phyloP scores from a whole-genome alignment of 1,284 basidiomycete species.

The Moesziomyces sp. region DNA sequence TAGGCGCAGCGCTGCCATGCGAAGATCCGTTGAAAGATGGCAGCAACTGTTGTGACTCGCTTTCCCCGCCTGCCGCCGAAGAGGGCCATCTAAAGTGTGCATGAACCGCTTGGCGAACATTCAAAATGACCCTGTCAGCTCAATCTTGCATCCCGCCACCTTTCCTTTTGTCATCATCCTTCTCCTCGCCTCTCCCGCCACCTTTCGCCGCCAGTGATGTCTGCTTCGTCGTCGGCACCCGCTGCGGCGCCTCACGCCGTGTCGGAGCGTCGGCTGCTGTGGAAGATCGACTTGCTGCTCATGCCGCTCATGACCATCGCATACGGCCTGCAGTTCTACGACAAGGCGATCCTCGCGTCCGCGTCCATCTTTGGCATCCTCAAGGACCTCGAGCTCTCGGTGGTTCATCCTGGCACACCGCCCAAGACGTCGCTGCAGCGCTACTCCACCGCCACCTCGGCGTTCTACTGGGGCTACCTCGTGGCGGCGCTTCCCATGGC shows the following conservation, averaged over 20 bases:
- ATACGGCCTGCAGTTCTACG: conserved; percentile 71
- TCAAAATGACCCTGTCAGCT: too few relatives aligned
- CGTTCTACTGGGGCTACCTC: conserved; percentile 72
- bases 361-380: conserved; percentile 72
- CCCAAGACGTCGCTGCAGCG: conserved; percentile 42
- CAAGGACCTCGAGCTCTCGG: conserved; percentile 67
- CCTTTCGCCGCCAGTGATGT: background rate
- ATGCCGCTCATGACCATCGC: conserved; percentile 70
- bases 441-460: conserved; percentile 50
- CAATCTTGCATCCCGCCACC: background rate
- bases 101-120: too few relatives aligned
- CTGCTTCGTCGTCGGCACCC: background rate
- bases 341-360: conserved; percentile 71
- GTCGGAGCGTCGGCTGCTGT: conserved; percentile 42
- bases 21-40: too few relatives aligned
- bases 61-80: too few relatives aligned
- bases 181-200: too few relatives aligned
- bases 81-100: too few relatives aligned
- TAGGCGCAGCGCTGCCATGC: too few relatives aligned
- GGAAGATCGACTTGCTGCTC: conserved; percentile 56
- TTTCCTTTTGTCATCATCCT: background rate
- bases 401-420: conserved; percentile 63
- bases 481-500: conserved; percentile 70
- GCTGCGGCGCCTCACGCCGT: conserved; percentile 4
- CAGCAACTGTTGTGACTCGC: too few relatives aligned